A percentile compares a stretch with the other conserved stretches of the same genome.
These are phyloP conservation scores for Nymphaea colorata DNA, from an alignment of 164 flowering plant genomes.

Conservation along the genomic window DNA sequence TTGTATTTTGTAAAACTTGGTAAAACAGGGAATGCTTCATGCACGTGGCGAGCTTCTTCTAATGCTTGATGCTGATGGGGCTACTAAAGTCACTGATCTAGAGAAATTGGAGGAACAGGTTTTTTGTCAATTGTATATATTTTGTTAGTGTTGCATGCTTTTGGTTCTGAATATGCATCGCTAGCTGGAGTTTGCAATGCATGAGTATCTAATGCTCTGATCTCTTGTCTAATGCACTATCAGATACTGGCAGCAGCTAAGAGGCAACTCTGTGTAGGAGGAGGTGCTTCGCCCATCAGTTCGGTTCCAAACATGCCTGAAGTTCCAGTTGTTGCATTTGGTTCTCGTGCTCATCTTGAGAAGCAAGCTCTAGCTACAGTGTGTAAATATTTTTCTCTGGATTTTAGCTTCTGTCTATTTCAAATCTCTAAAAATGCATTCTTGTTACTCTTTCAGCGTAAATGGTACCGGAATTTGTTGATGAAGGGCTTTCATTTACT, in stretches of 20 bases:
- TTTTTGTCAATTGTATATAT: slow-evolving; percentile 3
- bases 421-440: neutral
- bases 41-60: slow-evolving; percentile 90
- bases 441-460: slow-evolving; percentile 44
- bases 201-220: neutral
- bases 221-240: neutral
- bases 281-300: slow-evolving; percentile 24
- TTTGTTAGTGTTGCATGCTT: neutral
- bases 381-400: slow-evolving; percentile 8
- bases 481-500: slow-evolving; percentile 99
- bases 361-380: slow-evolving; percentile 93
- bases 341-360: slow-evolving; percentile 99
- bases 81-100: slow-evolving; percentile 80
- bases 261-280: neutral
- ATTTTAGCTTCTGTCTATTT: neutral
- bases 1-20: slow-evolving; percentile 53
- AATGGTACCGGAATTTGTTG: slow-evolving; percentile 91
- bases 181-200: neutral
- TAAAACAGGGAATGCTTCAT: slow-evolving; percentile 97
- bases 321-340: slow-evolving; percentile 76
- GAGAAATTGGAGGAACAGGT: slow-evolving; percentile 97
- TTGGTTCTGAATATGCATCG: neutral
- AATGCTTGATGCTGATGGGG: slow-evolving; percentile 99
- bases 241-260: neutral
- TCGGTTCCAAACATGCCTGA: slow-evolving; percentile 48